A percentile compares a stretch with the other conserved stretches of the same genome.
phyloP scores from a whole-genome alignment of 805 yeast species.

The Starmerella lactis-condensi region DNA sequence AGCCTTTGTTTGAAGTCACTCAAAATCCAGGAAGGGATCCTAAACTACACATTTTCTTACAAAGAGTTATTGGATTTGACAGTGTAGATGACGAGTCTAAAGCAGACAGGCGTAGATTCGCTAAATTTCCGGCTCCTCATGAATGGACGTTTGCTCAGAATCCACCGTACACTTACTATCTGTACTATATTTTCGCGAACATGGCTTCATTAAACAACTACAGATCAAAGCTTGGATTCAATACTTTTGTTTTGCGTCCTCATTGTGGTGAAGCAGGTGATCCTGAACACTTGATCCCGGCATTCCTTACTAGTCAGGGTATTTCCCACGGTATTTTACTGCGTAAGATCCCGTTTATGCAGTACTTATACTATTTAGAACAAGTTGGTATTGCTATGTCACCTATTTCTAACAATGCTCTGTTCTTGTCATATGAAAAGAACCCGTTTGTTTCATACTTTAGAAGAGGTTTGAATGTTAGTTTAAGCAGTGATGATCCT shows the following conservation, averaged over 20 bases:
- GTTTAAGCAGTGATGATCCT: conserved; percentile 93
- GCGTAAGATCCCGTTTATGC: conserved; percentile 87
- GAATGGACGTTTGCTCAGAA: conserved; percentile 61
- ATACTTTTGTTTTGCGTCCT: conserved; percentile 87
- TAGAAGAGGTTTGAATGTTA: conserved; percentile 83
- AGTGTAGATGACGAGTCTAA: conserved; percentile 97
- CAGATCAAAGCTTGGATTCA: conserved; percentile 56
- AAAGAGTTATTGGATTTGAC: conserved; percentile 92
- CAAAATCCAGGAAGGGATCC: conserved; percentile 73
- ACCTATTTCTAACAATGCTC: conserved; percentile 88
- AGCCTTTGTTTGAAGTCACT: conserved; percentile 81
- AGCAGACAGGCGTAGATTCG: conserved; percentile 62
- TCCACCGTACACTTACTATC: conserved; percentile 95
- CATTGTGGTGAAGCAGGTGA: conserved; percentile 99
- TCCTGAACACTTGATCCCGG: conserved; percentile 85
- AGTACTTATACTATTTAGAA: conserved; percentile 78
- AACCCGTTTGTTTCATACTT: conserved; percentile 86
- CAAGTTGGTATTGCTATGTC: conserved; percentile 98
- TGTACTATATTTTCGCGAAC: conserved; percentile 77
- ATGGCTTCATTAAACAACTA: conserved; percentile 70
- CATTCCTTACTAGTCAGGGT: conserved; percentile 76
- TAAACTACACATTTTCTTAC: conserved; percentile 71
- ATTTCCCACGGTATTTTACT: conserved; percentile 89
- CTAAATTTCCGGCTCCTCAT: conserved; percentile 69
- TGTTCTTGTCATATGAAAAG: conserved; percentile 87